Evolutionary conservation across 2,329 filamentous ascomycete genomes (phyloP).

Genomic region (Geosmithia putterillii): DNA sequence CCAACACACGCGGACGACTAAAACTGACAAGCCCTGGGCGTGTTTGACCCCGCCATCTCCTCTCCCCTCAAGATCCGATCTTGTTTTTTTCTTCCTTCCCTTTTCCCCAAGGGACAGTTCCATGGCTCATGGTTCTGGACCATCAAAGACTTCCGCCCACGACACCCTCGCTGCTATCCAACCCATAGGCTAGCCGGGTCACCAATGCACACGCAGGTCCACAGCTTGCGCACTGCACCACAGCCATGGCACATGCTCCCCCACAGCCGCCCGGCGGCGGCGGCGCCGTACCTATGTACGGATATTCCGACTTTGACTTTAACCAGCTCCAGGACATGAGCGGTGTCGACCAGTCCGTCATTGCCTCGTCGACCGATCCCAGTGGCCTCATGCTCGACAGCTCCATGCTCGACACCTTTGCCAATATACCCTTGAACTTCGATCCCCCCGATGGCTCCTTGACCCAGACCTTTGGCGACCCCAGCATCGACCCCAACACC

Average conservation of each 20-base stretch:
- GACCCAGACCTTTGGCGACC: conserved; percentile 4
- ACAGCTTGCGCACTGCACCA: conserved; percentile 3
- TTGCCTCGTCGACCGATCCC: neutral
- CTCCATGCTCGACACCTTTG: conserved; percentile 22
- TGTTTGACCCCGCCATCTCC: no score
- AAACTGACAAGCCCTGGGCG: no score
- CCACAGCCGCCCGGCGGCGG: conserved; percentile 19
- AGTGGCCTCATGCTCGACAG: conserved; percentile 30
- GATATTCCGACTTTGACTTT: conserved; percentile 9
- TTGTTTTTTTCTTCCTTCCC: no score
- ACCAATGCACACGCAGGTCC: conserved; percentile 14
- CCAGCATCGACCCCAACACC: conserved; percentile 4
- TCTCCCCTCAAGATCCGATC: no score
- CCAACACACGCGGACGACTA: no score
- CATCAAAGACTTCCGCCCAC: no score
- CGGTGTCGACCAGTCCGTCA: conserved; percentile 7
- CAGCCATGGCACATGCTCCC: conserved; percentile 22
- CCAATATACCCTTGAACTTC: conserved; percentile 29
- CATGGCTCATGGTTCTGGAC: no score
- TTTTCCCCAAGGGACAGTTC: no score
- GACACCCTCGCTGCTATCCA: no score
- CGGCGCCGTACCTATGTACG: conserved; percentile 4
- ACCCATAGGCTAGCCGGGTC: no score
- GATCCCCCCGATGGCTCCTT: conserved; percentile 19
- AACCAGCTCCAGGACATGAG: conserved; percentile 13